Percentiles rank a stretch among this genome's conserved stretches.
Evolutionary conservation across 768 basidiomycete genomes (phyloP).

Genomic region (Trametes coccinea): DNA sequence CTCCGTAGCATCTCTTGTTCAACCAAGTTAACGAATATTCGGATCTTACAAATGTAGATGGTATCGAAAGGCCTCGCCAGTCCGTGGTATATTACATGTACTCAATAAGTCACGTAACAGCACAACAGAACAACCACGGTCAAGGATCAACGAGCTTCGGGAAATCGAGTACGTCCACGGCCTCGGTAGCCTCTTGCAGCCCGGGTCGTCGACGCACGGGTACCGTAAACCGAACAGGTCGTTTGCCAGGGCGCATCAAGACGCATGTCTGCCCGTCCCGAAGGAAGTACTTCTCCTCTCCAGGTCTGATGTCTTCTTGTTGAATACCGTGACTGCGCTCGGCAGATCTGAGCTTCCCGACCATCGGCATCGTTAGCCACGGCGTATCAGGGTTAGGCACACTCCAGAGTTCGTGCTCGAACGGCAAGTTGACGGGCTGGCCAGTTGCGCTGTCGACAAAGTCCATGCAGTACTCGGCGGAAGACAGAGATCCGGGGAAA

Average conservation of each 20-base stretch:
- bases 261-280: conserved; percentile 4
- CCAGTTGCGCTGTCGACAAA: background rate
- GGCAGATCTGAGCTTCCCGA: background rate
- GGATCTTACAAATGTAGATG: too few relatives aligned
- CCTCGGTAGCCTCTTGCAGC: background rate
- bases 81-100: too few relatives aligned
- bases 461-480: conserved; percentile 3
- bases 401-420: background rate
- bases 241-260: background rate
- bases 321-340: background rate
- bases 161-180: background rate
- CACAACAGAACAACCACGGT: background rate
- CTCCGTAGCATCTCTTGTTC: too few relatives aligned
- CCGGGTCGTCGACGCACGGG: background rate
- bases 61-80: too few relatives aligned
- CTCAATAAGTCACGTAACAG: background rate
- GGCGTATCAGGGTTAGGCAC: background rate
- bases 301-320: background rate
- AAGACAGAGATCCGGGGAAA: background rate
- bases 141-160: background rate
- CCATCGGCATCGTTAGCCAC: background rate
- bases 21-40: too few relatives aligned
- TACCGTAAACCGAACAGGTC: background rate
- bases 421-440: conserved; percentile 4
- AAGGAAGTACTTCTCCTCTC: conserved; percentile 3